Conservation (phyloP, 768 basidiomycete genomes). For the Lactarius deliciosus region DNA sequence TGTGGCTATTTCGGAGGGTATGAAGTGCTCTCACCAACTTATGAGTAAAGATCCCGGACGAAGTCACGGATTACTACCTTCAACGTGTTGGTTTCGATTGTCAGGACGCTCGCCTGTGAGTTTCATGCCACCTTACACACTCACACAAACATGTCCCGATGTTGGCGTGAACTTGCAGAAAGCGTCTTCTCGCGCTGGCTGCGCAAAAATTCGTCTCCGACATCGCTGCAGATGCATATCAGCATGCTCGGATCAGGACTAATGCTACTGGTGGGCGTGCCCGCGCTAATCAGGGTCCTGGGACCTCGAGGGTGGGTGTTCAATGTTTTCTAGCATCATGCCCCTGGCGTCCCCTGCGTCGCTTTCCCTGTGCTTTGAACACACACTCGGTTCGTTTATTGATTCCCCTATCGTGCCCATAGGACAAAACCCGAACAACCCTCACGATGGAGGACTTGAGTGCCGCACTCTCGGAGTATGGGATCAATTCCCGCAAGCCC, state of each 20-base stretch:
- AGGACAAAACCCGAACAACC: constrained; percentile 92
- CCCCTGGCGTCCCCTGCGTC: background rate
- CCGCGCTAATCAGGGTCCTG: constrained; percentile 60
- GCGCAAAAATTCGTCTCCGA: constrained; percentile 98
- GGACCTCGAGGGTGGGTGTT: constrained; percentile 58
- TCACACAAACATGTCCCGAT: constrained; percentile 14
- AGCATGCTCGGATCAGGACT: constrained; percentile 94
- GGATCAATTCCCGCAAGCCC: constrained; percentile 90
- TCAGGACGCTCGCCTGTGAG: constrained; percentile 88
- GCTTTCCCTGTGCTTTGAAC: background rate
- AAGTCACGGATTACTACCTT: constrained; percentile 96
- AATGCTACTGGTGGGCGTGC: constrained; percentile 77
- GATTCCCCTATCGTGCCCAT: background rate
- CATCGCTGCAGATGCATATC: constrained; percentile 94
- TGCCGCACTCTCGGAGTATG: constrained; percentile 91
- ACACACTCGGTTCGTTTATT: background rate
- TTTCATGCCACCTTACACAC: constrained; percentile 15
- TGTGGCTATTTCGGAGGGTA: constrained; percentile 31
- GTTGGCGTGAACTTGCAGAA: constrained; percentile 47
- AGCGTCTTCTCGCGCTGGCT: constrained; percentile 90
- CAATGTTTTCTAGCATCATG: background rate
- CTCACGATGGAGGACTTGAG: constrained; percentile 97
- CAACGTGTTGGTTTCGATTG: constrained; percentile 96
- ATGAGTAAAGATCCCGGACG: constrained; percentile 79
- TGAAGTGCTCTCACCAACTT: background rate